Evolutionary conservation across 768 basidiomycete species (phyloP), one percentile per base, ranked within the genome.

Genomic region (Pleurotus tuoliensis): DNA sequence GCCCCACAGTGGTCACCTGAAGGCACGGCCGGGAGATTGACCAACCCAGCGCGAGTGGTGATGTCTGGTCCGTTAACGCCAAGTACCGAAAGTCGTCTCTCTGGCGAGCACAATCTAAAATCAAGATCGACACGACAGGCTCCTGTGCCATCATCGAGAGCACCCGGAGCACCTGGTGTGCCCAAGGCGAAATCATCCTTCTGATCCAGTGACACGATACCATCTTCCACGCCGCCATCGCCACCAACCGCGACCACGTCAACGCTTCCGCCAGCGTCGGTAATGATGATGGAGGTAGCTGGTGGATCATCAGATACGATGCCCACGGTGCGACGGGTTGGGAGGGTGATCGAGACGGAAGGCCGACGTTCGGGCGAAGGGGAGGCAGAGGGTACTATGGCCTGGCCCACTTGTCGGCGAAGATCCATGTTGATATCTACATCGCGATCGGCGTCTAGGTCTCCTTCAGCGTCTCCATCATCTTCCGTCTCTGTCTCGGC

Each of bases 121-220:
- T 51, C 56, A 15, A 66, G 51, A 18, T 58, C 61, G 44, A 68
- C 56, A 16, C 57, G 58, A 20, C 69, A 63, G 1, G 67, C 65
- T 3, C 66, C 70, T 5, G 63, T 57, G 45, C 62, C 67, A 27
- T 67, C 71, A 13, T 58, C 63, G 64, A 68, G 47, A 0, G 91
- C 92, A 50, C 92, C 92, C 0, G 92, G 92, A 0, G 92, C 91
- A 39, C 91, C 91, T 7, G 92, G 92, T 1, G 92, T 92, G 47
- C 92, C 92, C 86, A 92, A 90, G 4, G 87, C 89, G 61, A 93
- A 90, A 67, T 90, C 90, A 62, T 94, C 92, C 59, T 92, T 92
- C n/a, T 82, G 79, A 39, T 90, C 88, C 41, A 92, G 70, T 3
- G 82, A 82, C 5, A 90, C 88, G 40, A 92, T 84, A 1, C 87